Percentiles rank a stretch among this genome's conserved stretches.
Evolutionary conservation across 345 rosid species (phyloP).

Genomic region (Clausena lansium): DNA sequence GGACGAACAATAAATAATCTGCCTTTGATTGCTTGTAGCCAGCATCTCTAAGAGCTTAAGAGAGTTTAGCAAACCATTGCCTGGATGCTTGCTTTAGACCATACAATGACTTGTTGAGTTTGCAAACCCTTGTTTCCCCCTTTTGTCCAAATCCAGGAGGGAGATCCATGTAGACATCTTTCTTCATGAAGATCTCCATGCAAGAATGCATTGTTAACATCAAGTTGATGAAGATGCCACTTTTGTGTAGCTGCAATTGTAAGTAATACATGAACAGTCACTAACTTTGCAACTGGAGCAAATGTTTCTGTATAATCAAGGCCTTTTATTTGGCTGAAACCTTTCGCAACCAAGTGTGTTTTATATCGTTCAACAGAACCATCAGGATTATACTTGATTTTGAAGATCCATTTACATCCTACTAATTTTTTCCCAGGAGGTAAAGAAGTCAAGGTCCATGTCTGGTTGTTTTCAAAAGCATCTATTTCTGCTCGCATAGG

Average conservation of each 20-base stretch:
- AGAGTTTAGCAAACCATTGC: neutral
- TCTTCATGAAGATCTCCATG: constrained; percentile 1
- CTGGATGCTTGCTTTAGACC: neutral
- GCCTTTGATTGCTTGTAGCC: neutral
- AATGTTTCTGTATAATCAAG: neutral
- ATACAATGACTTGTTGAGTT: neutral
- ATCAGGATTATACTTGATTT: neutral
- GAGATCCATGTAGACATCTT: neutral
- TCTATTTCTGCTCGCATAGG: neutral
- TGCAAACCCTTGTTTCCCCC: neutral
- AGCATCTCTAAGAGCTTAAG: neutral
- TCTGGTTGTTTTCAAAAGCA: neutral
- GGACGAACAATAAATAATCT: no score
- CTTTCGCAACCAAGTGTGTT: neutral
- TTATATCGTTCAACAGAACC: neutral
- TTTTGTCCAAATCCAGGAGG: neutral
- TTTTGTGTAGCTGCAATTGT: neutral
- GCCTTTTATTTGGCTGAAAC: neutral
- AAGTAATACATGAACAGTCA: no score
- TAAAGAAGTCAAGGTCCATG: neutral
- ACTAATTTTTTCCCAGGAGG: neutral
- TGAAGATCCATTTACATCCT: neutral
- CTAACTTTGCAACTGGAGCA: neutral
- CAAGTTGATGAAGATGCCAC: neutral
- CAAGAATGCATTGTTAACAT: constrained; percentile 2